Evolutionary conservation across 2,329 filamentous ascomycete species (phyloP), one percentile per base, ranked within the genome.

Genomic region (Fusarium pseudoanthophilum): DNA sequence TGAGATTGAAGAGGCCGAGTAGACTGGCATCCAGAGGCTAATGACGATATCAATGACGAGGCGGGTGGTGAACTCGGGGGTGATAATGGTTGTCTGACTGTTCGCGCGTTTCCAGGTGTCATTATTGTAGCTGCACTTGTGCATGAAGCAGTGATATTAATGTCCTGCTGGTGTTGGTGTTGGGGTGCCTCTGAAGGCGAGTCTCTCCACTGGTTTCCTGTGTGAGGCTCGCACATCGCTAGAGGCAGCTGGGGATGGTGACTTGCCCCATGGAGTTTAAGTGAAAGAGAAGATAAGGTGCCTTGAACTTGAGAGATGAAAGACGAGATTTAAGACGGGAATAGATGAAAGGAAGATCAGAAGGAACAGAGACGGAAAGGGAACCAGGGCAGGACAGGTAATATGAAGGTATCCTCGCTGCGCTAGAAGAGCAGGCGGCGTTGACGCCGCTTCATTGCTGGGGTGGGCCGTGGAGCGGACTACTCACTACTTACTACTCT

Each of bases 371-470:
- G 34, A n/a, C 46, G 46, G 58, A 58, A 68, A 62, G 51, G 51
- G 56, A 53, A 68, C 67, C 67, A 77, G 55, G 55, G 40, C 30
- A 58, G 40, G 39, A 51, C 51, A 60, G 61, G 73, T 72, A 78
- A 74, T 78, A 78, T 79, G 77, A 78, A 74, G 77, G 74, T 68
- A 79, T 78, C 75, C 73, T 72, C 75, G 68, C 74, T 77, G 77
- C 75, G 75, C 75, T 78, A 75, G 72, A 67, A 58, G 69, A 76
- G 53, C 67, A 73, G 75, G 76, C 72, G 75, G 76, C 72, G 77
- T 76, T 71, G 70, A 78, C 75, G 77, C 77, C 76, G 77, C 67
- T 68, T 64, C 69, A 67, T 64, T 74, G 69, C 69, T 74, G 58
- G 66, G 67, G 76, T 78, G 76, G 77, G 75, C 60, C 64, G 72